phyloP scores from a whole-genome alignment of 306 rosid species.

The Leucaena leucocephala region DNA sequence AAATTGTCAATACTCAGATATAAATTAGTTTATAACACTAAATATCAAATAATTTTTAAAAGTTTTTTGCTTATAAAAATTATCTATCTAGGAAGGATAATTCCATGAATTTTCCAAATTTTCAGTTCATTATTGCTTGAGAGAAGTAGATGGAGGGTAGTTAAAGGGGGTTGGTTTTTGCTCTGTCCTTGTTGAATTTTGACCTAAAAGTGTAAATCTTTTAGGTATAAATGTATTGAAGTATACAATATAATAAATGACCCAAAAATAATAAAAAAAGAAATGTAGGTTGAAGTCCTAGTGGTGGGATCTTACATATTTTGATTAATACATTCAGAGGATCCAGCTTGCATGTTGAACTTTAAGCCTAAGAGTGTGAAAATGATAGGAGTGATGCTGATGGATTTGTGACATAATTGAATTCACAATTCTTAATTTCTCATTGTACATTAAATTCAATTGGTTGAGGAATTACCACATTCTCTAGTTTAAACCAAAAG shows the following conservation, averaged over 20 bases:
- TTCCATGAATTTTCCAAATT: neutral
- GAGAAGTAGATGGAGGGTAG: slow-evolving; percentile 31
- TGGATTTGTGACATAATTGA: slow-evolving; percentile 25
- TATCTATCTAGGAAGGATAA: neutral
- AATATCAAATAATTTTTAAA: neutral
- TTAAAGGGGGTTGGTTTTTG: slow-evolving; percentile 11
- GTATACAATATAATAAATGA: neutral
- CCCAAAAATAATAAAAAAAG: neutral
- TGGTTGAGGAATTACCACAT: slow-evolving; percentile 9
- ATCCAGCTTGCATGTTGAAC: slow-evolving; percentile 48
- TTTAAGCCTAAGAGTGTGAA: neutral
- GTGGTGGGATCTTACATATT: slow-evolving; percentile 6
- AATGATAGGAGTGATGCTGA: slow-evolving; percentile 29
- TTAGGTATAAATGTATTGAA: neutral
- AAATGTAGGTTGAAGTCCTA: slow-evolving; percentile 2
- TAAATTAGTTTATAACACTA: neutral
- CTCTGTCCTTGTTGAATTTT: neutral
- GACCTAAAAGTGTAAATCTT: neutral
- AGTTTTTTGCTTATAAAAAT: neutral
- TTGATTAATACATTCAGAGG: neutral
- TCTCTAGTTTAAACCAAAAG: neutral
- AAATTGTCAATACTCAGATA: neutral
- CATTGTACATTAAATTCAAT: neutral
- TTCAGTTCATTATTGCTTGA: slow-evolving; percentile 1
- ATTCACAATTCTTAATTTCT: neutral